phyloP scores from a whole-genome alignment of 1,284 basidiomycete species.

The Wallemia mellicola region DNA sequence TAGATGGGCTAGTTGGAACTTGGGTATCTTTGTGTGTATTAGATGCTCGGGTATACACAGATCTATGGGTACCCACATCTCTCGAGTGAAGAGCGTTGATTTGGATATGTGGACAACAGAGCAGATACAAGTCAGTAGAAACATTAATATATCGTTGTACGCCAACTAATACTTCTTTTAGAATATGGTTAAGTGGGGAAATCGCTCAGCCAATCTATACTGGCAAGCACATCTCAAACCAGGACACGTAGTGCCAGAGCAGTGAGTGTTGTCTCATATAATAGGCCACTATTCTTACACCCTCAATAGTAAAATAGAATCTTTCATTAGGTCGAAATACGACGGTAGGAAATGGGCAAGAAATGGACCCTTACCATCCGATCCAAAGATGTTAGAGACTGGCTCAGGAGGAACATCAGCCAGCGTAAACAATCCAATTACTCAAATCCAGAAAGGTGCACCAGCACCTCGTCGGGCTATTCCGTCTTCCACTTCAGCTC shows the following conservation, averaged over 20 bases:
- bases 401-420: constrained; percentile 11
- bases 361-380: constrained; percentile 49
- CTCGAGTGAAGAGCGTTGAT: constrained; percentile 70
- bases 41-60: constrained; percentile 95
- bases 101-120: constrained; percentile 93
- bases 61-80: constrained; percentile 87
- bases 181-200: constrained; percentile 83
- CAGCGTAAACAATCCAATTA: neutral
- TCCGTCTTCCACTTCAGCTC: neutral
- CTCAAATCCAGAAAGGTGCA: neutral
- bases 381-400: constrained; percentile 48
- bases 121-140: constrained; percentile 53
- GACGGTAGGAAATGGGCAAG: constrained; percentile 75
- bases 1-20: constrained; percentile 92
- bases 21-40: constrained; percentile 82
- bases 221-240: constrained; percentile 89
- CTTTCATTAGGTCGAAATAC: constrained; percentile 90
- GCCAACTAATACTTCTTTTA: constrained; percentile 13
- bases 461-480: neutral
- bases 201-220: constrained; percentile 64
- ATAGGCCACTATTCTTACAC: neutral
- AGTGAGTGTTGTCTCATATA: constrained; percentile 27
- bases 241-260: constrained; percentile 78
- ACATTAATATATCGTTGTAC: constrained; percentile 2
- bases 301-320: constrained; percentile 63